Percentiles rank a stretch among this genome's conserved stretches.
Conservation (phyloP, 1,139 yeast species). For the Arxiozyma slooffiae region DNA sequence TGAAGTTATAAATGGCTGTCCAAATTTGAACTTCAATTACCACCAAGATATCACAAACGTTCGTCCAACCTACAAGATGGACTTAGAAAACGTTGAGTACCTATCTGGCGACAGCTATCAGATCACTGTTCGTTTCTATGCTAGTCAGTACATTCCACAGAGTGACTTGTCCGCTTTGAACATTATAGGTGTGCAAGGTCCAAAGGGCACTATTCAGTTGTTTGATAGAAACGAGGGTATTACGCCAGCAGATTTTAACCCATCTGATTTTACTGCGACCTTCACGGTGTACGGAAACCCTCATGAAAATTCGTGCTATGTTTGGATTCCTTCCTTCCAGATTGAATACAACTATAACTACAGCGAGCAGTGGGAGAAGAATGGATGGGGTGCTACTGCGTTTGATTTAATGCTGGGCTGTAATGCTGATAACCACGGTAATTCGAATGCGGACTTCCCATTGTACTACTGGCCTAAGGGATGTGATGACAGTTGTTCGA, state of each 20-base stretch:
- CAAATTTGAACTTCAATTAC: slow-evolving; percentile 17
- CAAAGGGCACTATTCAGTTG: slow-evolving; percentile 18
- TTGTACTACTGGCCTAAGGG: slow-evolving; percentile 24
- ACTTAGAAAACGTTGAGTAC: slow-evolving; percentile 1
- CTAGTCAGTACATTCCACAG: slow-evolving; percentile 15
- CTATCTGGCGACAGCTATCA: slow-evolving; percentile 15
- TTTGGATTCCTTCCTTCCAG: slow-evolving; percentile 25
- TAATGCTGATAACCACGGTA: slow-evolving; percentile 21
- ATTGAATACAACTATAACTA: slow-evolving; percentile 27
- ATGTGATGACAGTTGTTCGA: slow-evolving; percentile 3
- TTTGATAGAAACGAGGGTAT: slow-evolving; percentile 21
- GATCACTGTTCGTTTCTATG: slow-evolving; percentile 25
- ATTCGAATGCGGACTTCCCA: slow-evolving; percentile 25
- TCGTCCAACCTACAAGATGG: slow-evolving; percentile 4
- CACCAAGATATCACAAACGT: slow-evolving; percentile 6
- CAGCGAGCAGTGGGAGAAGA: slow-evolving; percentile 12
- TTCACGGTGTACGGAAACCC: slow-evolving; percentile 18
- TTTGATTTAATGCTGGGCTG: slow-evolving; percentile 29
- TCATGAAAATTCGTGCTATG: slow-evolving; percentile 2
- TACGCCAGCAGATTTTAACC: slow-evolving; percentile 13
- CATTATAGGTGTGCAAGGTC: slow-evolving; percentile 23
- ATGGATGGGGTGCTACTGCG: slow-evolving; percentile 13
- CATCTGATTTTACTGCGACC: slow-evolving; percentile 25
- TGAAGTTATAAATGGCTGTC: neutral
- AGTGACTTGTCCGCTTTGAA: slow-evolving; percentile 24